Percentiles rank a stretch among this genome's conserved stretches.
Conservation (phyloP, 2,329 filamentous ascomycete species). For the Lasiodiplodia theobromae region DNA sequence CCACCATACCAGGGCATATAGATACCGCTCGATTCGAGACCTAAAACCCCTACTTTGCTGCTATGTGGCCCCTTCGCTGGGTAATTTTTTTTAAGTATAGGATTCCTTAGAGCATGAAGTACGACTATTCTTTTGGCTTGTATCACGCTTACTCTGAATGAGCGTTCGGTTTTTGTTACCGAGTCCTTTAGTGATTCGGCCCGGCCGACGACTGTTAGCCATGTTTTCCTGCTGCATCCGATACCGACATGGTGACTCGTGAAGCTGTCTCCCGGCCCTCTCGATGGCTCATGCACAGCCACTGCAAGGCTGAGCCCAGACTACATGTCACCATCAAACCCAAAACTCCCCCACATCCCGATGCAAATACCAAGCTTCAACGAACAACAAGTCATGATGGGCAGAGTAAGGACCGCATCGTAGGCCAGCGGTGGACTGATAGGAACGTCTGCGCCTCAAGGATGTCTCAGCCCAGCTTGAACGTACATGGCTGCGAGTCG, state of each 20-base stretch:
- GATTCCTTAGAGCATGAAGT: too few relatives aligned
- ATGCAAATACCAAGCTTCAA: not conserved
- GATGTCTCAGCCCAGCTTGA: not conserved
- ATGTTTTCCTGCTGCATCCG: not conserved
- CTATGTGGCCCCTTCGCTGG: too few relatives aligned
- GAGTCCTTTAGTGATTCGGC: not conserved
- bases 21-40: too few relatives aligned
- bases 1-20: too few relatives aligned
- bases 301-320: not conserved
- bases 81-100: too few relatives aligned
- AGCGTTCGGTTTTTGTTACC: not conserved
- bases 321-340: not conserved
- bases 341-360: constrained; percentile 4
- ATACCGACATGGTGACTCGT: not conserved
- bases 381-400: not conserved
- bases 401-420: not conserved
- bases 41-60: too few relatives aligned
- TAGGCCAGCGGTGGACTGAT: not conserved
- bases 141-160: not conserved
- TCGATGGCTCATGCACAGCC: constrained; percentile 1
- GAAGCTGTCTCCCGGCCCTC: not conserved
- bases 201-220: not conserved
- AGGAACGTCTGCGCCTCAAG: not conserved
- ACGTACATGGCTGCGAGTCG: not conserved
- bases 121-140: too few relatives aligned